Evolutionary conservation across 805 yeast genomes (phyloP).

Genomic region (Kazachstania africana): DNA sequence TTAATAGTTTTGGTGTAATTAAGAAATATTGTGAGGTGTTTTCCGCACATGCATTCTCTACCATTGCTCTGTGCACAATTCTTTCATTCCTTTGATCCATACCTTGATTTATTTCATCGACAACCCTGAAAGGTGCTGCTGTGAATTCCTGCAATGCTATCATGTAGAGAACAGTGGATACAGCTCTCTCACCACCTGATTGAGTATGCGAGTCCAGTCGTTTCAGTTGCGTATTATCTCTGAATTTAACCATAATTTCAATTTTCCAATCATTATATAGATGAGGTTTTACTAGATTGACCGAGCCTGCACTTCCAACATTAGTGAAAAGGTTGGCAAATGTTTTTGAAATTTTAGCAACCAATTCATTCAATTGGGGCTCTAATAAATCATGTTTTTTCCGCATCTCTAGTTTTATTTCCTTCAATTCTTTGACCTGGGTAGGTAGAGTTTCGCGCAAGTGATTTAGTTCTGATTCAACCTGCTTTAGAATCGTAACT

Average conservation of each 20-base stretch:
- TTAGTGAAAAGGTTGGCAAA: slow-evolving; percentile 56
- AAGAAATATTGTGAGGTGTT: slow-evolving; percentile 72
- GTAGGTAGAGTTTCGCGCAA: slow-evolving; percentile 17
- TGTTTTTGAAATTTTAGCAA: slow-evolving; percentile 44
- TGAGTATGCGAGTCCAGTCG: slow-evolving; percentile 78
- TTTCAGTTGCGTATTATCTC: slow-evolving; percentile 62
- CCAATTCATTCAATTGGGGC: slow-evolving; percentile 42
- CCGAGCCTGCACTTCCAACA: slow-evolving; percentile 84
- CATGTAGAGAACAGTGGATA: slow-evolving; percentile 80
- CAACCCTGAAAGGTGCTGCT: slow-evolving; percentile 83
- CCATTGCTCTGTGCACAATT: slow-evolving; percentile 74
- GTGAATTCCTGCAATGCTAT: slow-evolving; percentile 85
- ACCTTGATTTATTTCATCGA: slow-evolving; percentile 97
- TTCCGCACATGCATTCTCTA: slow-evolving; percentile 63
- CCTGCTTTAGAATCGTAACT: slow-evolving; percentile 23
- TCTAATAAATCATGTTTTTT: slow-evolving; percentile 44
- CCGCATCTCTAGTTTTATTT: slow-evolving; percentile 28
- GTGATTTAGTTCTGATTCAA: slow-evolving; percentile 13
- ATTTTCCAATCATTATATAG: slow-evolving; percentile 68
- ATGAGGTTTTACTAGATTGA: slow-evolving; percentile 38
- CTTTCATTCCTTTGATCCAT: slow-evolving; percentile 93
- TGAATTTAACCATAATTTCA: slow-evolving; percentile 73
- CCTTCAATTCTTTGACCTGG: slow-evolving; percentile 10
- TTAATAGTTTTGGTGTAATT: slow-evolving; percentile 83
- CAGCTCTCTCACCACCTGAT: slow-evolving; percentile 97